phyloP scores from a whole-genome alignment of 495 filamentous ascomycete genomes.

The Aspergillus leporis region DNA sequence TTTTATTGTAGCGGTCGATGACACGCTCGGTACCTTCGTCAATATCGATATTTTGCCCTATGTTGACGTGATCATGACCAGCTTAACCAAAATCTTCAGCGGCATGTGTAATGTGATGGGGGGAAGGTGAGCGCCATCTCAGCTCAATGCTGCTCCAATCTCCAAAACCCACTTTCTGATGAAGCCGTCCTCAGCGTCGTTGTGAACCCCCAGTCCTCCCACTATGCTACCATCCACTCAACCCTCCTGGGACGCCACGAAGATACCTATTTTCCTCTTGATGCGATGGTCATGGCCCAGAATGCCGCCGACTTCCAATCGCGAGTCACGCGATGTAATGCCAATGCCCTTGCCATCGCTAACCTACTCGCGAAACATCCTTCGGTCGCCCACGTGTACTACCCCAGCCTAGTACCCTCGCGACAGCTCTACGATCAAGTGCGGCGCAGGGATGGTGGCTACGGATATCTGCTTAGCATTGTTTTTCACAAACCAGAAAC shows the following conservation, averaged over 20 bases:
- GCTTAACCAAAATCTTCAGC: constrained; percentile 29
- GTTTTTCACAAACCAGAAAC: constrained; percentile 15
- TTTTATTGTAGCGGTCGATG: constrained; percentile 47
- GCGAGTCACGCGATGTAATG: constrained; percentile 19
- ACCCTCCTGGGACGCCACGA: constrained; percentile 5
- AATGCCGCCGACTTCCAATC: constrained; percentile 19
- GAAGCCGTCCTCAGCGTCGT: constrained; percentile 6
- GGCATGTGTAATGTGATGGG: constrained; percentile 32
- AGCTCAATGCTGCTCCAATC: not conserved
- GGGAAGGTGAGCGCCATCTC: constrained; percentile 13
- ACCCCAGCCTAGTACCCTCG: constrained; percentile 16
- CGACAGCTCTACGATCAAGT: constrained; percentile 18
- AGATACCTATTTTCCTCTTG: constrained; percentile 22
- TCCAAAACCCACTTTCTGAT: not conserved
- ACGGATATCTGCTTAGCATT: constrained; percentile 22
- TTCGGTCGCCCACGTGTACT: constrained; percentile 15
- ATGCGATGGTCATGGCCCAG: constrained; percentile 16
- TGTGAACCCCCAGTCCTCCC: constrained; percentile 15
- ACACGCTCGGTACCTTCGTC: constrained; percentile 46
- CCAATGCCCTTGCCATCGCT: constrained; percentile 14
- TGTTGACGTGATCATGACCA: constrained; percentile 23
- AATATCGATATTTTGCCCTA: constrained; percentile 40
- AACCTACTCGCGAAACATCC: constrained; percentile 17
- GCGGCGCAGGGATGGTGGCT: constrained; percentile 17
- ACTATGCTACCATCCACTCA: constrained; percentile 11